These are phyloP conservation scores for Penstemon davidsonii DNA, from an alignment of 257 asterid species.

Conservation along the genomic window DNA sequence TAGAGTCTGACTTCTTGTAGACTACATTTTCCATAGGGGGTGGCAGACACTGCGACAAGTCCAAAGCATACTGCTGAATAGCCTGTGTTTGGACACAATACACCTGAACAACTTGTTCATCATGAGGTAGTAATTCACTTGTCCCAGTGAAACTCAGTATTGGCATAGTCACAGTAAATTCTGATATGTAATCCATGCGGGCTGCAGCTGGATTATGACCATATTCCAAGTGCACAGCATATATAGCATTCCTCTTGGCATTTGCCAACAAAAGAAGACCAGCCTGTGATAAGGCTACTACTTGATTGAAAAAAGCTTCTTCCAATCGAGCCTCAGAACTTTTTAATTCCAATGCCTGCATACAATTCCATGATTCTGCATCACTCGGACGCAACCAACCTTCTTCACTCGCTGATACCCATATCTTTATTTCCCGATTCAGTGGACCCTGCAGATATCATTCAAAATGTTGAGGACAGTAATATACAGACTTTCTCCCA, in stretches of 20 bases:
- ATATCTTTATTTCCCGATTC: constrained; percentile 81
- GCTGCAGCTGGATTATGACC: constrained; percentile 82
- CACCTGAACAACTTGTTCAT: constrained; percentile 86
- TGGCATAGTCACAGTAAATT: constrained; percentile 94
- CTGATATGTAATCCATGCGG: constrained; percentile 85
- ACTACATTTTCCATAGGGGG: constrained; percentile 59
- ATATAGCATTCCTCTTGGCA: constrained; percentile 92
- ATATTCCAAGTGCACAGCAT: constrained; percentile 92
- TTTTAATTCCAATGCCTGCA: constrained; percentile 77
- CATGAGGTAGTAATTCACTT: constrained; percentile 72
- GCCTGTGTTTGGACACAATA: constrained; percentile 98
- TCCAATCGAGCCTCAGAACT: constrained; percentile 66
- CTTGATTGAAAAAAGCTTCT: constrained; percentile 97
- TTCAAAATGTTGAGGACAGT: constrained; percentile 25
- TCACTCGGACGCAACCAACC: constrained; percentile 97
- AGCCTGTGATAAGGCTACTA: constrained; percentile 81
- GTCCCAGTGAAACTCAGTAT: constrained; percentile 97
- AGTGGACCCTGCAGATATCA: constrained; percentile 70
- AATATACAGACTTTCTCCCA: constrained; percentile 6
- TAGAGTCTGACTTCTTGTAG: constrained; percentile 66
- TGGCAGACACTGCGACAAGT: constrained; percentile 89
- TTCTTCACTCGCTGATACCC: constrained; percentile 94
- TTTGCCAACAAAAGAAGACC: constrained; percentile 85
- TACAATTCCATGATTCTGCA: constrained; percentile 89
- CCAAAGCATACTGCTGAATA: constrained; percentile 95